Conservation (phyloP, 768 basidiomycete genomes). For the Tulasnella sp. region DNA sequence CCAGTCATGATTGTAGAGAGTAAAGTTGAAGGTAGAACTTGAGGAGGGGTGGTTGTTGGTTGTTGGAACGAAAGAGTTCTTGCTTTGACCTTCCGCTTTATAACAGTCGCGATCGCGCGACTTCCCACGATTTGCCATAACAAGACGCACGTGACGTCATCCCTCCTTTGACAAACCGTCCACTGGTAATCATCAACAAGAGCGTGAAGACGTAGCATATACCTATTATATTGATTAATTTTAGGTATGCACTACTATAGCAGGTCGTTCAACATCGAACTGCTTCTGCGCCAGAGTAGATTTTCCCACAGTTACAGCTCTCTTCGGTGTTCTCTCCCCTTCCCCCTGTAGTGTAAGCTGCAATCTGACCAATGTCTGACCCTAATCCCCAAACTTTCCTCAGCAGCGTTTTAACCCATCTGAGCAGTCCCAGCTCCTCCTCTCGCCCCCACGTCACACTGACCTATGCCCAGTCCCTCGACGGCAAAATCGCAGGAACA, state of each 20-base stretch:
- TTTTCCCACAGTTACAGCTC: background rate
- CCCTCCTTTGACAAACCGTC: background rate
- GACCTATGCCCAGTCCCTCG: conserved; percentile 68
- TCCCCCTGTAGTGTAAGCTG: no score
- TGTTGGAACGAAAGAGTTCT: background rate
- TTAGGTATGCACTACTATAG: background rate
- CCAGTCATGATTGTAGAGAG: conserved; percentile 45
- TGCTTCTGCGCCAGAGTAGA: background rate
- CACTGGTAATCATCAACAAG: background rate
- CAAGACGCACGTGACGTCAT: background rate
- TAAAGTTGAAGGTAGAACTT: conserved; percentile 10
- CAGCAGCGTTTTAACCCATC: background rate
- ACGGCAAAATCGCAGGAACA: conserved; percentile 76
- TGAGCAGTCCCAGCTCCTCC: background rate
- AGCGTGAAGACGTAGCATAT: background rate
- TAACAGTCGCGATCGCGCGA: background rate
- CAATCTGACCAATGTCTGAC: no score
- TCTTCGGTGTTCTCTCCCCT: background rate
- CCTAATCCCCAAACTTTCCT: conserved; percentile 6
- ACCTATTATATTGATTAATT: background rate
- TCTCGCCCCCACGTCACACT: conserved; percentile 54
- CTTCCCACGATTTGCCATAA: background rate
- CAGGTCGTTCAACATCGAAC: background rate
- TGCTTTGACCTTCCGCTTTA: background rate
- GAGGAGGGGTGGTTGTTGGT: background rate